phyloP scores from a whole-genome alignment of 805 yeast species.

The Suhomyces xylopsoci region DNA sequence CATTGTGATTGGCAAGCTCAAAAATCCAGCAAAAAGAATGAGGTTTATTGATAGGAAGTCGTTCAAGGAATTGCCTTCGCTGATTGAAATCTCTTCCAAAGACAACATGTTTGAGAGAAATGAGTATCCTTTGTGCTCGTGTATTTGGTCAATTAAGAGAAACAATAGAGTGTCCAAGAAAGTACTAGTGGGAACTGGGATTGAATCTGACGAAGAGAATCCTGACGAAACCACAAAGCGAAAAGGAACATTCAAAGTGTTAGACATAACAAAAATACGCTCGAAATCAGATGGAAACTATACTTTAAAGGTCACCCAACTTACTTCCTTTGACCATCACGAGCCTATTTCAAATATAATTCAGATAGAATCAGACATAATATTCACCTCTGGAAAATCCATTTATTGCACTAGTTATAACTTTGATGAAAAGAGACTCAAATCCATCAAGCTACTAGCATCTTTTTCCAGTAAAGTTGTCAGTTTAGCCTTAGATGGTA shows the following conservation, averaged over 20 bases:
- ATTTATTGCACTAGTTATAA: conserved; percentile 34
- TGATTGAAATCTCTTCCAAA: conserved; percentile 19
- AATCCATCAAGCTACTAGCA: conserved; percentile 21
- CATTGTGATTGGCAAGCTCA: conserved; percentile 30
- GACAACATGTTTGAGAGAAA: conserved; percentile 16
- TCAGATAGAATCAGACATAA: conserved; percentile 31
- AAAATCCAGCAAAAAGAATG: conserved; percentile 22
- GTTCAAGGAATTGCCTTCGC: conserved; percentile 17
- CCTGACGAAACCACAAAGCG: neutral
- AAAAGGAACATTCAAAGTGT: conserved; percentile 32
- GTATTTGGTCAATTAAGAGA: conserved; percentile 34
- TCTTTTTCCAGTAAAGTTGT: conserved; percentile 31
- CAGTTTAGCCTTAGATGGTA: conserved; percentile 19
- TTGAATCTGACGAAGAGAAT: conserved; percentile 6
- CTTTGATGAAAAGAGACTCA: conserved; percentile 28
- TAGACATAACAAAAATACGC: conserved; percentile 26
- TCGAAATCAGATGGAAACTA: conserved; percentile 11
- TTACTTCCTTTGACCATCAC: conserved; percentile 29
- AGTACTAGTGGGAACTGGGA: conserved; percentile 29
- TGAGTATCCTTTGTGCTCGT: conserved; percentile 31
- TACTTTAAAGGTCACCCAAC: conserved; percentile 24
- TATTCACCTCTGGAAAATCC: conserved; percentile 29
- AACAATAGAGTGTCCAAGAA: conserved; percentile 32
- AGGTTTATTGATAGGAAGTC: conserved; percentile 34
- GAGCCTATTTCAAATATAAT: conserved; percentile 33